phyloP scores from a whole-genome alignment of 2,329 filamentous ascomycete species.

The Alternaria panax region DNA sequence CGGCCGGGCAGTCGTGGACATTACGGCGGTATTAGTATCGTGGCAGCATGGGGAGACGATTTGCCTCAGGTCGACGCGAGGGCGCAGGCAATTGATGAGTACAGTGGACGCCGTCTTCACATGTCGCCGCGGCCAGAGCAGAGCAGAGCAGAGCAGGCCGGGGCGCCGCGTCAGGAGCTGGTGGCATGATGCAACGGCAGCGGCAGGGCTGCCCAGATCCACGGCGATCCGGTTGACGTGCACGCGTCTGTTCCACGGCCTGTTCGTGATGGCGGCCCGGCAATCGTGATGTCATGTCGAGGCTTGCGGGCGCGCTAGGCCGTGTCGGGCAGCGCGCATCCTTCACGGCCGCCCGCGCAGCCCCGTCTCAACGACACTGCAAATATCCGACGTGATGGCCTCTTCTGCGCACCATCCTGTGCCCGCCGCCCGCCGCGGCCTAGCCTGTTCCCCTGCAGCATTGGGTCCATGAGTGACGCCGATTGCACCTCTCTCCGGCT shows the following conservation, averaged over 20 bases:
- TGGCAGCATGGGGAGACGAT: slow-evolving; percentile 22
- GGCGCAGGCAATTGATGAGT: slow-evolving; percentile 9
- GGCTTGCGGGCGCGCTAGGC: slow-evolving; percentile 28
- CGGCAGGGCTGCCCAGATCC: slow-evolving; percentile 1
- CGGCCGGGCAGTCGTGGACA: slow-evolving; percentile 33
- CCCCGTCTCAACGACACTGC: slow-evolving; percentile 4
- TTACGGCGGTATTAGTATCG: slow-evolving; percentile 17
- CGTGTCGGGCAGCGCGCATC: slow-evolving; percentile 16
- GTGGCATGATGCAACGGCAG: slow-evolving; percentile 22
- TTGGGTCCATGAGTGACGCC: slow-evolving; percentile 19
- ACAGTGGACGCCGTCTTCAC: slow-evolving; percentile 8
- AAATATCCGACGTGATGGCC: slow-evolving; percentile 15
- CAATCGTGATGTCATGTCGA: slow-evolving; percentile 40
- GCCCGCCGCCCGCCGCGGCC: slow-evolving; percentile 25
- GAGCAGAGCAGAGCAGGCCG: too few species aligned
- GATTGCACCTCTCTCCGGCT: slow-evolving; percentile 24
- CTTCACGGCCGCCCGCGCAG: slow-evolving; percentile 5
- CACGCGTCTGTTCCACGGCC: too few species aligned
- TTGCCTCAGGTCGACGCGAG: slow-evolving; percentile 1
- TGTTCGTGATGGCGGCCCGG: slow-evolving; percentile 12
- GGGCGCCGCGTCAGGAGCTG: neutral
- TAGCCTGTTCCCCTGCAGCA: slow-evolving; percentile 28
- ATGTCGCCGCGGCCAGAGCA: slow-evolving; percentile 5
- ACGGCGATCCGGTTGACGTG: slow-evolving; percentile 1
- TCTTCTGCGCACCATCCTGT: slow-evolving; percentile 7